These are phyloP conservation scores for Irpex sp. DNA, from an alignment of 1,284 basidiomycete species.

Conservation along the genomic window DNA sequence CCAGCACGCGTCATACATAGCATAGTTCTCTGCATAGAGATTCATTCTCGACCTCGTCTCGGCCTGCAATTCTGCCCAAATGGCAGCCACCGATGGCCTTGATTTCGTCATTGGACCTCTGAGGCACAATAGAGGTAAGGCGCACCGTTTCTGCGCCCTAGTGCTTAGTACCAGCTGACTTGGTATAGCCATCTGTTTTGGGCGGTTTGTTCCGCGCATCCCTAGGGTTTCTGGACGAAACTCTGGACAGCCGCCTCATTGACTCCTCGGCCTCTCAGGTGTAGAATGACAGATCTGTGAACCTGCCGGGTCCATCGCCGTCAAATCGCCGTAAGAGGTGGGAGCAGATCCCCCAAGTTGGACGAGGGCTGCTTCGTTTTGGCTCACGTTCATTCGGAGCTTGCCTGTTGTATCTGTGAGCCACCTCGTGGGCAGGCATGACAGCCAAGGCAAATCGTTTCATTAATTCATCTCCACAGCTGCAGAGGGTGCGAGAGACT, in stretches of 20 bases:
- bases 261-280: not conserved
- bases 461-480: constrained; percentile 2
- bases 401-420: not conserved
- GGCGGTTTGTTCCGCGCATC: not conserved
- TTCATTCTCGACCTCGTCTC: not conserved
- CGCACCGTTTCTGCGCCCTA: not conserved
- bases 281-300: not conserved
- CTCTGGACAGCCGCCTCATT: not conserved
- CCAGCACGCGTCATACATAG: not conserved
- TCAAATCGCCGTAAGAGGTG: not conserved
- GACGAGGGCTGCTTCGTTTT: not conserved
- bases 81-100: not conserved
- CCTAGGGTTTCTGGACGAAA: not conserved
- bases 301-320: not conserved
- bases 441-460: not conserved
- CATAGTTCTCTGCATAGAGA: not conserved
- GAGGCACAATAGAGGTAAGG: not conserved
- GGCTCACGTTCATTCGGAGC: not conserved
- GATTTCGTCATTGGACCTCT: not conserved
- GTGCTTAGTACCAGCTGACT: not conserved
- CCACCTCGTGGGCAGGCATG: not conserved
- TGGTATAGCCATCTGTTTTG: not conserved
- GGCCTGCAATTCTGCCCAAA: not conserved
- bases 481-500: not conserved
- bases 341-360: not conserved